Base-by-base conservation (phyloP, 208 protist genomes). In the Trypanosoma cruzi region DNA sequence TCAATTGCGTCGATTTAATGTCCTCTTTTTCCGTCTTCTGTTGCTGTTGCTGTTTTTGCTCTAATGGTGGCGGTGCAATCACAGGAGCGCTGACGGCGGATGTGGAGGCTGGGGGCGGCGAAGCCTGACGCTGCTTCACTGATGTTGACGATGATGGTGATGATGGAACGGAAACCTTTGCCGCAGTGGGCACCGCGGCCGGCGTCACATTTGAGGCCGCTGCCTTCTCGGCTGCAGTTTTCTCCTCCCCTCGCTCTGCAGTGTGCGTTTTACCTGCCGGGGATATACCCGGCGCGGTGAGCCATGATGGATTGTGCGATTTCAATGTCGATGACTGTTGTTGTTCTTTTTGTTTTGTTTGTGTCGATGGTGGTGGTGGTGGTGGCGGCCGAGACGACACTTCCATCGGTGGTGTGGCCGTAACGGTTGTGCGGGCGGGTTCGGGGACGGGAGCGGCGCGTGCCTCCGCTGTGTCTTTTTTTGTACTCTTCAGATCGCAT, bases 401-500 rank as follows among this genome's bases (percentile, higher is more conserved):
- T 52, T 36, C 26, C 29, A 52, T 54, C 22, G 57, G 20, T 22
- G 68, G 42, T 63, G 49, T 34, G n/a, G 54, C 4, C n/a, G 50
- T 18, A 22, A 24, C 31, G 22, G 28, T 24, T 28, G 28, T 40
- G 36, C 36, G 36, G 36, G 11, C 11, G 36, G 36, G 36, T 32
- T 18, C 46, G 8, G 22, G 16, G 29, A 3, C 20, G 26, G 60
- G n/a, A n/a, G 49, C 66, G 36, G 46, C 65, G 14, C 42, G 49
- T 28, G 55, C 24, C 36, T 42, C 26, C 36, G 24, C 57, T 22
- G 56, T 36, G 5, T 56, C 59, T 6, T 62, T 58, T n/a, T 66
- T 73, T 28, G 34, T 31, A 1, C 70, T 58, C 65, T 75, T 75
- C 50, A 90, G 52, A 2, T 81, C 68, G 10, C 79, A 67, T 18